These are phyloP conservation scores for Nakazawaea anatomiae DNA, from an alignment of 805 yeast species.

Conservation along the genomic window DNA sequence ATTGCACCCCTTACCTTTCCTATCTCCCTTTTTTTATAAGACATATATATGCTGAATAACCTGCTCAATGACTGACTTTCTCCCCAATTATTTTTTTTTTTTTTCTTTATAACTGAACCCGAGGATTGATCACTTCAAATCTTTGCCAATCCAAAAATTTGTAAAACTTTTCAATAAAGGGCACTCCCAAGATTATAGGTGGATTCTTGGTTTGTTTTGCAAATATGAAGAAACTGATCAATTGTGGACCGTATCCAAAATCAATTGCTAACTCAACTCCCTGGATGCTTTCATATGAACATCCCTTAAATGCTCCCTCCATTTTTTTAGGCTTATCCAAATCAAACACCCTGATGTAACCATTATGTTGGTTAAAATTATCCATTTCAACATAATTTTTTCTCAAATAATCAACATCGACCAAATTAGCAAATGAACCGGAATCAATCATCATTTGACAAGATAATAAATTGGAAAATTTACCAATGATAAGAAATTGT, in stretches of 20 bases:
- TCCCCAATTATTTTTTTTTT: too few species aligned
- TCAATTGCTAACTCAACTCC: conserved; percentile 1
- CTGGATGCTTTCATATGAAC: not conserved
- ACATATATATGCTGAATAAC: too few species aligned
- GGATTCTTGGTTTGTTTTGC: conserved; percentile 1
- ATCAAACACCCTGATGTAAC: not conserved
- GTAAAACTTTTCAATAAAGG: not conserved
- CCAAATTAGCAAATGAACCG: conserved; percentile 5
- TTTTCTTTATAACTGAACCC: too few species aligned
- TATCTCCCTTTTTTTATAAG: too few species aligned
- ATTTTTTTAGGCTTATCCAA: not conserved
- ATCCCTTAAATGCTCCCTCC: conserved; percentile 5
- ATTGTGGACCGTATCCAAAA: not conserved
- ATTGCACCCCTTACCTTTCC: too few species aligned
- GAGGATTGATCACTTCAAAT: not conserved
- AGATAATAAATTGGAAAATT: not conserved
- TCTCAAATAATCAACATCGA: conserved; percentile 1
- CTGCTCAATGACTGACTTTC: too few species aligned
- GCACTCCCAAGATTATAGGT: conserved; percentile 1
- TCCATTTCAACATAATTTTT: not conserved
- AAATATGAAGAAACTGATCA: conserved; percentile 3
- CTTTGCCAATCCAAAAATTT: not conserved
- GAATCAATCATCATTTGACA: conserved; percentile 2
- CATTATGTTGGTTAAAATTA: not conserved
- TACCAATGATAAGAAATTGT: not conserved